phyloP scores from a whole-genome alignment of 371 early-diverging fungal genomes.

The Mucor plumbeus region DNA sequence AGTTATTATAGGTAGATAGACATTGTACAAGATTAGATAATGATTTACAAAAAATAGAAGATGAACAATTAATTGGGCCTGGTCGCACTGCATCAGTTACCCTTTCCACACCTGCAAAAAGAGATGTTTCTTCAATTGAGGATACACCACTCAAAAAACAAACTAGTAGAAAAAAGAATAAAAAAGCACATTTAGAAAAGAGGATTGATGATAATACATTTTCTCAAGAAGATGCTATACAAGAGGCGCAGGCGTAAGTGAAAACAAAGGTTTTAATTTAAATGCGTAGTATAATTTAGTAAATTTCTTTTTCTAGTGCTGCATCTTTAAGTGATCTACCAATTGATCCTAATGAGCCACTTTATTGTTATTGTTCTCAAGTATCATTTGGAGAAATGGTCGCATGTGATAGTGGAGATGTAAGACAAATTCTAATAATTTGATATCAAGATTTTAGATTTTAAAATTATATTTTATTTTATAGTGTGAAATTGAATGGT shows the following conservation, averaged over 20 bases:
- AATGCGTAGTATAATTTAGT: not conserved
- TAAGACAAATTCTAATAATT: slow-evolving; percentile 37
- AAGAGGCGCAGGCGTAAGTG: slow-evolving; percentile 50
- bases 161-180: not conserved
- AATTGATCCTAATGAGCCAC: slow-evolving; percentile 95
- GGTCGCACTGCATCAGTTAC: slow-evolving; percentile 35
- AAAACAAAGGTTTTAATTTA: too few species aligned
- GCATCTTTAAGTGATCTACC: slow-evolving; percentile 69
- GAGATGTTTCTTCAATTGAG: not conserved
- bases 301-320: slow-evolving; percentile 26
- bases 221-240: slow-evolving; percentile 40
- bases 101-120: not conserved
- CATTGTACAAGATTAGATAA: slow-evolving; percentile 91
- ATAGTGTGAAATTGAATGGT: slow-evolving; percentile 94
- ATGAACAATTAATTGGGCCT: slow-evolving; percentile 79
- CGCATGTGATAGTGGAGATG: slow-evolving; percentile 92
- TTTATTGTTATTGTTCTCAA: slow-evolving; percentile 93
- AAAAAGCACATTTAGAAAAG: not conserved
- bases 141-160: slow-evolving; percentile 7
- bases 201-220: slow-evolving; percentile 5
- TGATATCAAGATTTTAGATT: not conserved
- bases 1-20: slow-evolving; percentile 74
- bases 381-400: slow-evolving; percentile 98
- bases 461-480: not conserved
- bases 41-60: slow-evolving; percentile 89